A percentile compares a stretch with the other conserved stretches of the same genome.
These are phyloP conservation scores for Eurotiales sp. DNA, from an alignment of 2,329 filamentous ascomycete species.

Conservation along the genomic window DNA sequence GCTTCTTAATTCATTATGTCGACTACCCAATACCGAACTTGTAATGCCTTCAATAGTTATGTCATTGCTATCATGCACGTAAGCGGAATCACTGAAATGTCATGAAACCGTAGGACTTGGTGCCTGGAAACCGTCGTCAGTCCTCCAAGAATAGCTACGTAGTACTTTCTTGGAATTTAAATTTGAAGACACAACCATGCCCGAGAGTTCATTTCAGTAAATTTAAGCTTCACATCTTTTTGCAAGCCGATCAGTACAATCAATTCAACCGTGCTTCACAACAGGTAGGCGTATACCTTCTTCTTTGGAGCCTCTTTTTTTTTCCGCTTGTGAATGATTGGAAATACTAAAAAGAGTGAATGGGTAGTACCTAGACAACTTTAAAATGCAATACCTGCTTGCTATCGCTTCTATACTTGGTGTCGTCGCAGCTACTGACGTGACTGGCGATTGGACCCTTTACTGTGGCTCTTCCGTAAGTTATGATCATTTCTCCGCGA, in stretches of 20 bases:
- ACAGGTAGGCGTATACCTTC: not conserved
- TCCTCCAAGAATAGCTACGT: too few relatives aligned
- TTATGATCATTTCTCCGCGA: not conserved
- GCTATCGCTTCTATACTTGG: not conserved
- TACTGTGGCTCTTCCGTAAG: constrained; percentile 4
- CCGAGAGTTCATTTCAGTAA: not conserved
- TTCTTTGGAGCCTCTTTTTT: not conserved
- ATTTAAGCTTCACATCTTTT: not conserved
- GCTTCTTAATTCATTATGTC: too few relatives aligned
- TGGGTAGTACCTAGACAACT: not conserved
- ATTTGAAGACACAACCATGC: not conserved
- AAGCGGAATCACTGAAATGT: too few relatives aligned
- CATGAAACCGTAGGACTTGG: too few relatives aligned
- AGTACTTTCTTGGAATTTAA: not conserved
- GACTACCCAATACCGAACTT: too few relatives aligned
- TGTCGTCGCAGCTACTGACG: not conserved
- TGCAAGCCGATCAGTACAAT: not conserved
- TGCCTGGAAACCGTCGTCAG: too few relatives aligned
- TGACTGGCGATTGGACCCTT: not conserved
- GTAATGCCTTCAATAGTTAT: too few relatives aligned
- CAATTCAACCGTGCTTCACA: not conserved
- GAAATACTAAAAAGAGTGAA: not conserved
- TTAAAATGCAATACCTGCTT: constrained; percentile 2
- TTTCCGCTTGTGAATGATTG: too few relatives aligned
- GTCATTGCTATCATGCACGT: too few relatives aligned